Conservation (phyloP, 768 basidiomycete species). For the Leccinellum albellum region DNA sequence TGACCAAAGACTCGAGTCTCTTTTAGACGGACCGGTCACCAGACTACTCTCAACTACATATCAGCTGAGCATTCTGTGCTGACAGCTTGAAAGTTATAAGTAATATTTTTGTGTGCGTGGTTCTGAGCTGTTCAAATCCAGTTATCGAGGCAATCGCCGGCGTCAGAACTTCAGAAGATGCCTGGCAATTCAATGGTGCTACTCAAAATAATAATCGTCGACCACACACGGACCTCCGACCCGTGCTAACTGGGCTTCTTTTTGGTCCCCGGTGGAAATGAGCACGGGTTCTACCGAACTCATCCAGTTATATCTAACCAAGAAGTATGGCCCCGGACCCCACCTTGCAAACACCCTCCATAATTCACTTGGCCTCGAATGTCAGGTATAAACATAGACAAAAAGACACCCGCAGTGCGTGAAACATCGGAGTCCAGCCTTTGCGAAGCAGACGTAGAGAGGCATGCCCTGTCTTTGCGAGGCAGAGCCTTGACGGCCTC, state of each 20-base stretch:
- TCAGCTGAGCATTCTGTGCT: no score
- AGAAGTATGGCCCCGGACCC: background rate
- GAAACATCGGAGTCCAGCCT: background rate
- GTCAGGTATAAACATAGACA: slow-evolving; percentile 1
- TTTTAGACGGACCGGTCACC: no score
- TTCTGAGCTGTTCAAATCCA: no score
- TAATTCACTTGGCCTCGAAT: background rate
- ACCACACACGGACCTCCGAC: no score
- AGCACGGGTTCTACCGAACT: slow-evolving; percentile 1
- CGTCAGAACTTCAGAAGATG: no score
- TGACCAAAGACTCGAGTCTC: no score
- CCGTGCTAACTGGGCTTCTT: background rate
- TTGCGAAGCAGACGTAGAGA: slow-evolving; percentile 10
- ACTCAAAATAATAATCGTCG: no score
- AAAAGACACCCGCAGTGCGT: slow-evolving; percentile 4
- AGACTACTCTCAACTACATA: no score
- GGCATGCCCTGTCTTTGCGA: slow-evolving; percentile 14
- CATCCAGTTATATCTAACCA: slow-evolving; percentile 10
- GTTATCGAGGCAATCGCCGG: no score
- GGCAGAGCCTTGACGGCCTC: slow-evolving; percentile 45
- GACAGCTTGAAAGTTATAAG: no score
- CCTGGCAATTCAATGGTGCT: no score
- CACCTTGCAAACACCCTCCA: background rate
- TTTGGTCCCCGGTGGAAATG: background rate
- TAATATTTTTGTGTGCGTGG: no score